Conservation (phyloP, 192 early-diverging fungal genomes). For the Physocladia obscura region DNA sequence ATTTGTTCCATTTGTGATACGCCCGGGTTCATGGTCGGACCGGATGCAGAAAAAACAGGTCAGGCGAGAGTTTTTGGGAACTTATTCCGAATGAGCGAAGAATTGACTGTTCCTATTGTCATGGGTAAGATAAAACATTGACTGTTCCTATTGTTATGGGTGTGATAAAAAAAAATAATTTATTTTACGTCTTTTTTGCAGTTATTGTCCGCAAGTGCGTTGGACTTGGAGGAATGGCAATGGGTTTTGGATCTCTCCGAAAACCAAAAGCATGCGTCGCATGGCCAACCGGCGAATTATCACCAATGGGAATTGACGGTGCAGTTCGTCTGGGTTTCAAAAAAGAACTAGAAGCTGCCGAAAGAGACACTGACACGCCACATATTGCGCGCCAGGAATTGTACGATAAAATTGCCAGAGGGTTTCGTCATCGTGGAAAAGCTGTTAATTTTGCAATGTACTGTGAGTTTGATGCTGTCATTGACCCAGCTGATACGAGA, state of each 20-base stretch:
- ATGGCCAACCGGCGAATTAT: conserved; percentile 34
- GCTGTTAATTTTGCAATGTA: conserved; percentile 26
- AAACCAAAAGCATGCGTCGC: conserved; percentile 20
- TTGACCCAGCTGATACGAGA: conserved; percentile 37
- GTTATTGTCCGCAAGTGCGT: conserved; percentile 29
- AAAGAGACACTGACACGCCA: conserved; percentile 12
- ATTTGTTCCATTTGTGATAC: conserved; percentile 31
- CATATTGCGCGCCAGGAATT: too few relatives aligned
- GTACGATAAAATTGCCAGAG: conserved; percentile 14
- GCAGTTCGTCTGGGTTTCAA: conserved; percentile 33
- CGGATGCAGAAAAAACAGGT: conserved; percentile 25
- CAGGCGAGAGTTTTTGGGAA: conserved; percentile 18
- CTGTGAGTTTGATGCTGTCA: conserved; percentile 36
- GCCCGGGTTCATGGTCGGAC: conserved; percentile 35
- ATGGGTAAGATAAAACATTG: too few relatives aligned
- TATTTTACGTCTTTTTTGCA: too few relatives aligned
- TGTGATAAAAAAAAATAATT: too few relatives aligned
- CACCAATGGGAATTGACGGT: conserved; percentile 35
- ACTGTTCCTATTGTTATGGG: too few relatives aligned
- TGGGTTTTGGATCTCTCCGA: conserved; percentile 30
- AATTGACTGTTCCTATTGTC: neutral
- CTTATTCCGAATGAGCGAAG: conserved; percentile 14
- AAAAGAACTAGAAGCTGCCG: conserved; percentile 26
- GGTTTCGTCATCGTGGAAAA: neutral
- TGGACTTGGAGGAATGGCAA: conserved; percentile 37